Evolutionary conservation across 371 early-diverging fungal genomes (phyloP).

Genomic region (Mortierella sp.): DNA sequence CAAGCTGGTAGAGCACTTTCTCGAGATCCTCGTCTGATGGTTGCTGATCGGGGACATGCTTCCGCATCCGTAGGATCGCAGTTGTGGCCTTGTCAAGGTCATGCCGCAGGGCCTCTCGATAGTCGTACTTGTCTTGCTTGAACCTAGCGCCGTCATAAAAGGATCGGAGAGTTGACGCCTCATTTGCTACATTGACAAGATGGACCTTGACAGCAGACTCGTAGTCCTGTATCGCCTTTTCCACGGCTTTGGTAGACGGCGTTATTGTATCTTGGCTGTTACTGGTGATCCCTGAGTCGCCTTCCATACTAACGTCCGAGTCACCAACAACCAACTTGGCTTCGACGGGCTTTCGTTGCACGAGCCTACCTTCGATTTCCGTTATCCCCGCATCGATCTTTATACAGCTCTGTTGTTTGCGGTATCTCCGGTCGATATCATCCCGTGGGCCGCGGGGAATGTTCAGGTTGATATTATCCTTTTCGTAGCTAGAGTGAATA

Average conservation of each 20-base stretch:
- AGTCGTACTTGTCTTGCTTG: conserved; percentile 24
- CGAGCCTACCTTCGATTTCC: conserved; percentile 25
- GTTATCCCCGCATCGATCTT: conserved; percentile 25
- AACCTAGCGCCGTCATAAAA: conserved; percentile 25
- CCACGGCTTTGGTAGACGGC: conserved; percentile 4
- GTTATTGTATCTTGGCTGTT: conserved; percentile 20
- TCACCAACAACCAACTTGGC: conserved; percentile 25
- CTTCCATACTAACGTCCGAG: conserved; percentile 18
- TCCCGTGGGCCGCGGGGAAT: conserved; percentile 25
- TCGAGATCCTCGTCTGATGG: conserved; percentile 24
- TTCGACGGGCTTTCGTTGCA: conserved; percentile 21
- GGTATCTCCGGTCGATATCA: conserved; percentile 26
- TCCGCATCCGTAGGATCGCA: conserved; percentile 18
- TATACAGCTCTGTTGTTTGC: conserved; percentile 24
- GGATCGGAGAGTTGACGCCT: conserved; percentile 27
- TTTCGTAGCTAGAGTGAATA: conserved; percentile 19
- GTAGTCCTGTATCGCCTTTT: conserved; percentile 17
- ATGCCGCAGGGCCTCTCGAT: conserved; percentile 23
- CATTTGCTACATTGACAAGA: conserved; percentile 16
- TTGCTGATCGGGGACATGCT: conserved; percentile 21
- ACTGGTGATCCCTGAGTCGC: conserved; percentile 19
- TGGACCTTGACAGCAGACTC: conserved; percentile 16
- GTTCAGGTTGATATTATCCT: conserved; percentile 24
- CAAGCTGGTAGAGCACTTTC: conserved; percentile 11
- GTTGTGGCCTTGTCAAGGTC: conserved; percentile 25